Evolutionary conservation across 164 flowering plant genomes (phyloP), one percentile per base, ranked within the genome.

Genomic region (Stephania cephalantha): DNA sequence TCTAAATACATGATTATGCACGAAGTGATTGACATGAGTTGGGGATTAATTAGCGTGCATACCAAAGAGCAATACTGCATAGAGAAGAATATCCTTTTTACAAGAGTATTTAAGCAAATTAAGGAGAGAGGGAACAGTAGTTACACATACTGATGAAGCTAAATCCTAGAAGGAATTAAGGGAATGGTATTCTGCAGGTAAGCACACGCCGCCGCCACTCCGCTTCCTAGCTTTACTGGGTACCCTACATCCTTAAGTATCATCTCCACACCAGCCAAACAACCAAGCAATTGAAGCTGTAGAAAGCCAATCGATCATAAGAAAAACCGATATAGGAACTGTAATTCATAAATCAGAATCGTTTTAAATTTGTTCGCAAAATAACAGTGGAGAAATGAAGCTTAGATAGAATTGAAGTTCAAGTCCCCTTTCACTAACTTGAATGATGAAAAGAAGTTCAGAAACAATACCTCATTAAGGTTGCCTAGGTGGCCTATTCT

Each of bases 401-500:
- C 42, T 35, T 2, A 35, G 42, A 35, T 35, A 35, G 42, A 35
- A 35, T 35, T 4, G 42, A 35, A 35, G 42, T 35, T 4, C 42
- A 35, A 35, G 42, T 35, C 4, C 42, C 42, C 42, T 35, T 35
- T 35, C 42, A 50, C 64, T 58, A 58, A 15, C 20, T 58, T 58
- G n/a, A 65, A 65, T 22, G 4, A 65, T 22, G 35, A 22, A 45
- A 53, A n/a, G 12, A 13, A 12, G 35, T 25, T 9, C 22, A 29
- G 68, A 76, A 55, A 5, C 42, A 13, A 29, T 86, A 92, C 98
- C 91, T 91, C 99, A 78, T 95, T 95, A 17, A 95, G 79, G 82
- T 87, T 87, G 58, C 99, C 99, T 74, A 93, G 99, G 85, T 95
- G 99, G 12, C 99, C 99, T 83, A 95, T 95, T 87, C 98, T 86